Base-by-base conservation (phyloP, 805 yeast genomes). In the Myxozyma lipomycoides region DNA sequence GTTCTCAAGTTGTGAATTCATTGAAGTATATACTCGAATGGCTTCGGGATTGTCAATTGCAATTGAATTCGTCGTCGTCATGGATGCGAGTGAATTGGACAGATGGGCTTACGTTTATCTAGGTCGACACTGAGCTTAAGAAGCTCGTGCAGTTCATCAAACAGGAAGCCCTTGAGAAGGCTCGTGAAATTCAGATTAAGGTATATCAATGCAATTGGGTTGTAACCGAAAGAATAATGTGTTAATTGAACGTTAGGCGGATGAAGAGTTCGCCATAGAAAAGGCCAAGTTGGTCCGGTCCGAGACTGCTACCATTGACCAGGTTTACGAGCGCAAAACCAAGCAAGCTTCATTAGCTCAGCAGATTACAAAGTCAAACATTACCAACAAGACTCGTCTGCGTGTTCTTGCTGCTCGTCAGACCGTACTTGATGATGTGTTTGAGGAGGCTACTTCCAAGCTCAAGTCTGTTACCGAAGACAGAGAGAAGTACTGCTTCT, bases 161-260 rank as follows among this genome's bases (percentile, higher is more conserved):
- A 74, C 93, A 91, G 79, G 99, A 93, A 75, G 99, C 99, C 36
- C 95, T 90, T 65, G 99, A 93, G 71, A 93, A 93, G 75, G 96
- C 98, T 61, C 87, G 86, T 70, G 99, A 93, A 72, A 89, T 93
- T 67, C 83, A 78, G 68, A 77, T 93, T 64, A 95, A 93, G 76
- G 73, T 70, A 48, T 41, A 3, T 35, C 38, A 15, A 35, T 35
- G 38, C 12, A 35, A 15, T 6, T 15, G 38, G 38, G 15, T 35
- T 7, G 19, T 7, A 21, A n/a, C n/a, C n/a, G 19, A 12, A n/a
- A 9, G 38, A 15, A 7, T 35, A 15, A 35, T 17, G 6, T 35
- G 15, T 12, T 17, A 12, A 35, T 6, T 40, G n/a, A 9, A 7
- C 12, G 17, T 10, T 24, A 56, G 75, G 96, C 98, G 40, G 96